Conservation (phyloP, 2,329 filamentous ascomycete species). For the Epichloe festucae region DNA sequence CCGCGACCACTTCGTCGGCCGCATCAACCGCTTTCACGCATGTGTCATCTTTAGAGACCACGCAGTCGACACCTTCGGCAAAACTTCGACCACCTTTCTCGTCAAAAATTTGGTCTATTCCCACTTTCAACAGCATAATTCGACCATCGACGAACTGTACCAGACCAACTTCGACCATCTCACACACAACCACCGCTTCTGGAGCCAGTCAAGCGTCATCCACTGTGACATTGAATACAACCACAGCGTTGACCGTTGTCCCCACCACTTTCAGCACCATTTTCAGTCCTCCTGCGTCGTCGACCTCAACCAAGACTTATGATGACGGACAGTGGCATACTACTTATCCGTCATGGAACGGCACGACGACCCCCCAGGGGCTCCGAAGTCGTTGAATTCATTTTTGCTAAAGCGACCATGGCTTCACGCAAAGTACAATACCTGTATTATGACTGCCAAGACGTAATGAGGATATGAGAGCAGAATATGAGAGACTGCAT, state of each 20-base stretch:
- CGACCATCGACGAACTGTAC: neutral
- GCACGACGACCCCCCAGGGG: conserved; percentile 13
- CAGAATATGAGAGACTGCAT: neutral
- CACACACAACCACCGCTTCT: neutral
- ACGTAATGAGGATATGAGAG: neutral
- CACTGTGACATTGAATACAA: neutral
- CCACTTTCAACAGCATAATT: conserved; percentile 2
- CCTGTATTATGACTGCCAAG: neutral
- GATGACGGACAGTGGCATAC: conserved; percentile 35
- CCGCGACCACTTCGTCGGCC: neutral
- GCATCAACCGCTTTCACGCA: neutral
- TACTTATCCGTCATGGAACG: conserved; percentile 31
- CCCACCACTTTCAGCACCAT: conserved; percentile 4
- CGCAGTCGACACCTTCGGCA: neutral
- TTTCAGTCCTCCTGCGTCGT: conserved; percentile 4
- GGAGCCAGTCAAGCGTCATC: neutral
- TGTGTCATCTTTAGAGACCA: neutral
- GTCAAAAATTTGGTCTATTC: conserved; percentile 1
- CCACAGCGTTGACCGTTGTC: neutral
- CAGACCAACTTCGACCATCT: neutral
- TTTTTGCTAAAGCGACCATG: neutral
- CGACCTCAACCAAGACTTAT: conserved; percentile 16
- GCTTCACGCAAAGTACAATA: neutral
- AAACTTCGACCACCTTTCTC: neutral
- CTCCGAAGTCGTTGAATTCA: neutral